Base-by-base conservation (phyloP, 2,329 filamentous ascomycete genomes). In the Colletotrichum tamarilloi region DNA sequence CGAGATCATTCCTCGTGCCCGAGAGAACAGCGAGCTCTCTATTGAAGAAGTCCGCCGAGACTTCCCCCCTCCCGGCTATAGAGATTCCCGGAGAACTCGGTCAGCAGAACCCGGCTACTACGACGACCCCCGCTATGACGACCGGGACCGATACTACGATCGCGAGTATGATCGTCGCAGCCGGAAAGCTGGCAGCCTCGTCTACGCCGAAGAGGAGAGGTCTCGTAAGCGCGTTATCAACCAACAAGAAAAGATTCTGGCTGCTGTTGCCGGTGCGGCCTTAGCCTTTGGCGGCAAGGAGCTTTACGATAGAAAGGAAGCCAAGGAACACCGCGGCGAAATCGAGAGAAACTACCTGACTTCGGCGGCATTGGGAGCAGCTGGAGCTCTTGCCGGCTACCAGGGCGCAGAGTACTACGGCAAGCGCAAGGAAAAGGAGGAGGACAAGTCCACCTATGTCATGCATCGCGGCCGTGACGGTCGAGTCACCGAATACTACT, bases 11-110 rank as follows among this genome's bases (percentile, higher is more conserved):
- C 88, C 89, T 46, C 86, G 89, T 30, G 80, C 85, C 62, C 92
- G 93, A 76, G 92, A 95, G 80, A 92, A 95, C 78, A 95, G 92
- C 81, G 92, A 92, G 58, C 85, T 92, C 30, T 92, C 92, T 2
- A 84, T 97, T 79, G 95, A 98, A 84, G 94, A 97, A 83, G 91
- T 97, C 73, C 91, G 91, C 76, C 92, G 95, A 76, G 94, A 97
- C 77, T 97, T 97, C 78, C 94, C 94, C 38, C 94, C 94, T 7
- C 92, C 92, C 6, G 91, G 88, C 49, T 85, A 86, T 74, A 81
- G 82, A 68, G 89, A 89, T 74, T 79, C 88, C 49, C 88, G 90
- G 76, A 89, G 92, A 71, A 86, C 92, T 77, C 89, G 91, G 77
- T 94, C 92, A 7, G 89, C 88, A 68, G 92, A 92, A 68, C 86